Percentiles rank a stretch among this genome's conserved stretches.
Evolutionary conservation across 176 grass and related monocot species (phyloP).

Genomic region (Otatea glauca): DNA sequence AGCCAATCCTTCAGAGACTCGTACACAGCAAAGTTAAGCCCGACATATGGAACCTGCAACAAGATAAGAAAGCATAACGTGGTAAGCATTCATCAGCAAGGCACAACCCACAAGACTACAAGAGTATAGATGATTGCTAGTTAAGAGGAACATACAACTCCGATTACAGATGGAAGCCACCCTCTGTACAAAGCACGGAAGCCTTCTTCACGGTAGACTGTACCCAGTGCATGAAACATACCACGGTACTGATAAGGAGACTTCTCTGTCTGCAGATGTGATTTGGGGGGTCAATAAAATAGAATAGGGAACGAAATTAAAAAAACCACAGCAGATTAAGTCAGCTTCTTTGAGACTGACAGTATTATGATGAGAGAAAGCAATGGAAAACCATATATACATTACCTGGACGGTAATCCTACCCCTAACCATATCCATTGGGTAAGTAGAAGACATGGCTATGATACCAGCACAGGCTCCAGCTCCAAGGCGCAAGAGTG

Average conservation of each 20-base stretch:
- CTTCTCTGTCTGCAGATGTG: conserved; percentile 70
- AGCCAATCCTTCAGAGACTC: conserved; percentile 95
- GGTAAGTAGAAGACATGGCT: conserved; percentile 99
- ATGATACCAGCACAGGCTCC: conserved; percentile 98
- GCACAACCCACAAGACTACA: neutral
- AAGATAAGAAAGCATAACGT: conserved; percentile 26
- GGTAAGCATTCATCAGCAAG: neutral
- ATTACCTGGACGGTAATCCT: conserved; percentile 96
- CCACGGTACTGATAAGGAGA: conserved; percentile 98
- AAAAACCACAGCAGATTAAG: neutral
- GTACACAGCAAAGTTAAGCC: conserved; percentile 94
- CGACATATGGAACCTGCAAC: conserved; percentile 88
- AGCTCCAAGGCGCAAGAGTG: conserved; percentile 87
- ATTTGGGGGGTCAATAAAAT: conserved; percentile 27
- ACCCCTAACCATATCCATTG: conserved; percentile 99
- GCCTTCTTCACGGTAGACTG: conserved; percentile 96
- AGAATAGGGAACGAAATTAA: neutral
- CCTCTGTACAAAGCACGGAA: conserved; percentile 97
- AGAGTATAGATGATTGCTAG: neutral
- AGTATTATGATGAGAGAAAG: neutral
- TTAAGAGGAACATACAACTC: conserved; percentile 79
- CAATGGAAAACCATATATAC: conserved; percentile 2
- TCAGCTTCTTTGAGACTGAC: neutral
- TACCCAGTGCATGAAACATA: conserved; percentile 96
- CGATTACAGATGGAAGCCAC: conserved; percentile 98